A percentile compares a stretch with the other conserved stretches of the same genome.
phyloP scores from a whole-genome alignment of 2,329 filamentous ascomycete species.

The Colletotrichum costaricense region DNA sequence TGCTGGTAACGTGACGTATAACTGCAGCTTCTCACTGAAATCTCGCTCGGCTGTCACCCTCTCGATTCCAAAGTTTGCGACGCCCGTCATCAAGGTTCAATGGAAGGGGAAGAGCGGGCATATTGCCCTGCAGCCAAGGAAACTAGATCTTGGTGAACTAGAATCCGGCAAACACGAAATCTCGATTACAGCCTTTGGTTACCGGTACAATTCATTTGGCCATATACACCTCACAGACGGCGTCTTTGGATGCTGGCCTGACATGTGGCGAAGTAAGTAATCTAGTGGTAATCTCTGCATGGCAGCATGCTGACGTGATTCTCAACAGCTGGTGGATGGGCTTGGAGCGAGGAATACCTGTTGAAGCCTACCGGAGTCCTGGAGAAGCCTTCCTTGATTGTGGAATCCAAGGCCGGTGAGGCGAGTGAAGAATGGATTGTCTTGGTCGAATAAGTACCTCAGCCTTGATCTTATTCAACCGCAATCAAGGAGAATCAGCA shows the following conservation, averaged over 20 bases:
- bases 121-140: constrained; percentile 24
- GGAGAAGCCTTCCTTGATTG: constrained; percentile 16
- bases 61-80: constrained; percentile 18
- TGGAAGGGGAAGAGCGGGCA: constrained; percentile 8
- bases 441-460: background rate
- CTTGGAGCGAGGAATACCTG: constrained; percentile 20
- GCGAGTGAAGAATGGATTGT: constrained; percentile 19
- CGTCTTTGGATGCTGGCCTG: constrained; percentile 8
- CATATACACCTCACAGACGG: constrained; percentile 19
- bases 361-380: constrained; percentile 14
- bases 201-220: constrained; percentile 26
- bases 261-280: constrained; percentile 17
- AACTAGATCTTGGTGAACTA: background rate
- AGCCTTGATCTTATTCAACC: background rate
- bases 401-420: background rate
- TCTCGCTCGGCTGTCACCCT: constrained; percentile 7
- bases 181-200: constrained; percentile 19
- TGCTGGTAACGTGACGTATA: constrained; percentile 40
- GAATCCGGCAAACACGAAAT: constrained; percentile 11
- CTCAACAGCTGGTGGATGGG: background rate
- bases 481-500: accelerated
- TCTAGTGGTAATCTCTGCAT: accelerated
- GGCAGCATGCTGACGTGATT: background rate
- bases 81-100: constrained; percentile 25
- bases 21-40: constrained; percentile 21